phyloP scores from a whole-genome alignment of 2,329 filamentous ascomycete genomes.

The Cladosporium colombiae region DNA sequence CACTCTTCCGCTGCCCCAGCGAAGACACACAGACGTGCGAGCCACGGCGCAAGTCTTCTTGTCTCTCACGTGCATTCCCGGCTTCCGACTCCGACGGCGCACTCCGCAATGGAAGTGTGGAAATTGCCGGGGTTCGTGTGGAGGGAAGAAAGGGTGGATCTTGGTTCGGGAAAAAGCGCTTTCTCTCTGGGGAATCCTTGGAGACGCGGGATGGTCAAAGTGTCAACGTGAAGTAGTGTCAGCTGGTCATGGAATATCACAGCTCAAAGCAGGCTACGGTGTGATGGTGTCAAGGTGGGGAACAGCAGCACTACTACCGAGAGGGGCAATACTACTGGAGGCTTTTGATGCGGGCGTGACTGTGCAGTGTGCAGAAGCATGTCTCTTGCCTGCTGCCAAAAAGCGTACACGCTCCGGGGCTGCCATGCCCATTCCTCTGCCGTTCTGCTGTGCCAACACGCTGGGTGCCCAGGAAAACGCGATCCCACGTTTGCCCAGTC shows the following conservation, averaged over 20 bases:
- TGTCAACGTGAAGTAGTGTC: neutral
- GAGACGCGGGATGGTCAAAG: neutral
- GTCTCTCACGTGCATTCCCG: neutral
- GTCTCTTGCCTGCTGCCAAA: neutral
- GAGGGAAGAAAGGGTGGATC: neutral
- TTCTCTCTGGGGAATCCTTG: neutral
- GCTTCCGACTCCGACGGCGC: neutral
- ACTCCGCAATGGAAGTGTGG: constrained; percentile 1
- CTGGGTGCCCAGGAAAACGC: neutral
- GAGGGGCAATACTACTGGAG: neutral
- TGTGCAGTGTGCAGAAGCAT: constrained; percentile 1
- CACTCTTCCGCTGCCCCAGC: neutral
- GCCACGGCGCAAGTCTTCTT: neutral
- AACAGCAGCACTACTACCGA: neutral
- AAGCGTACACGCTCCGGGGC: neutral
- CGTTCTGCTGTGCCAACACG: constrained; percentile 5
- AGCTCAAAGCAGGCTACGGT: neutral
- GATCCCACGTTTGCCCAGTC: constrained; percentile 14
- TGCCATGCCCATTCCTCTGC: neutral
- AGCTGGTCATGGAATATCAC: constrained; percentile 2
- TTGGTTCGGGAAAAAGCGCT: neutral
- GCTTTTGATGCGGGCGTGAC: neutral
- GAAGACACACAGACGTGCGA: neutral
- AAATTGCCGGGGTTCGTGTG: neutral
- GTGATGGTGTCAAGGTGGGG: neutral